Evolutionary conservation across 495 filamentous ascomycete genomes (phyloP), one percentile per base, ranked within the genome.

Genomic region (Paragyromitra xinjiangensis): DNA sequence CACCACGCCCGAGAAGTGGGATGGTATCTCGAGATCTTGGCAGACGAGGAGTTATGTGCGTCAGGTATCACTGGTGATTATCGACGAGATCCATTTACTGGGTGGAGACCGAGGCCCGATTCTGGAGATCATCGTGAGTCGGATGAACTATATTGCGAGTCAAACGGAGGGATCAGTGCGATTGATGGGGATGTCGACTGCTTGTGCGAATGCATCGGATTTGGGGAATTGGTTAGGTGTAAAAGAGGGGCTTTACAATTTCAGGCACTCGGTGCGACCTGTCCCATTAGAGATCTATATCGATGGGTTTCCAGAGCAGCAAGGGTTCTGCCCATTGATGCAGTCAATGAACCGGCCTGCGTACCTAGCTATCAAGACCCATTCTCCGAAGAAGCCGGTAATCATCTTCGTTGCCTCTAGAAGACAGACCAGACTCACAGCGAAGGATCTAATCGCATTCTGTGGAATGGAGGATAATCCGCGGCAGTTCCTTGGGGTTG

Each of bases 381-480:
- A 99, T 83, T 97, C 93, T 9, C 95, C 95, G 0, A 91, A 94
- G 37, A 98, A 98, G 82, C 95, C 95, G 0, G 95, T 98, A 5
- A 99, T 99, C 83, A 95, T 98, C 3, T 99, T 99, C 81, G 95
- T 99, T 40, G 94, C 95, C 26, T 98, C 95, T 37, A 92, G 95
- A 76, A 87, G 95, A 80, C 95, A 99, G 84, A 99, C 95, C 1
- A 90, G 95, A 42, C 85, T 99, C 37, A 99, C 95, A 0, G 95
- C 95, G 16, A 94, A 94, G 80, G 95, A 99, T 80, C 84, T 99
- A 51, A 98, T 98, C 85, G 97, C 97, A 79, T 92, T 94, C 78
- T 98, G 96, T 83, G 95, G 96, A 34, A 96, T 98, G 92, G 96
- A 99, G 83, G 95, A 99, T 78, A 95, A 98, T 80, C 95, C 95